phyloP scores from a whole-genome alignment of 805 yeast genomes.

The Saccharomycopsis microspora region DNA sequence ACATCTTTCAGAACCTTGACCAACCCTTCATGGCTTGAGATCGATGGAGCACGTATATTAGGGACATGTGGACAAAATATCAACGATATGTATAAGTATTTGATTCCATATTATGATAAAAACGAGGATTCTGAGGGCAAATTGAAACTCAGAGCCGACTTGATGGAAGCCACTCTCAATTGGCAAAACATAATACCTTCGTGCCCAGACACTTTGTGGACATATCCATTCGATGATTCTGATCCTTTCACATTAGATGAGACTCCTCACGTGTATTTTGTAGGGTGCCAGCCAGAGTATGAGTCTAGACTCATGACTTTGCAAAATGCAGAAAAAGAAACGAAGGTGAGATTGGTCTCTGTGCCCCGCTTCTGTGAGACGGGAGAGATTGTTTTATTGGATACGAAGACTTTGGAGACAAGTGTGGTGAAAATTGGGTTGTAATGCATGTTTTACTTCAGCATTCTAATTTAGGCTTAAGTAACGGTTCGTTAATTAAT shows the following conservation, averaged over 20 bases:
- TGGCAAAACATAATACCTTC: conserved; percentile 93
- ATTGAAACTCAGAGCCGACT: conserved; percentile 30
- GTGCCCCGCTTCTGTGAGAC: conserved; percentile 63
- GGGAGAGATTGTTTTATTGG: conserved; percentile 53
- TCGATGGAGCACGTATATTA: conserved; percentile 44
- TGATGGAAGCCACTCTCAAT: conserved; percentile 54
- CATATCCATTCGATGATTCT: conserved; percentile 64
- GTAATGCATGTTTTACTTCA: not conserved
- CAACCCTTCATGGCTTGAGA: conserved; percentile 67
- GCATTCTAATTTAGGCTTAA: not conserved
- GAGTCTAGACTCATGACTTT: conserved; percentile 33
- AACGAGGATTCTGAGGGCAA: not conserved
- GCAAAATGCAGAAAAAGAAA: conserved; percentile 11
- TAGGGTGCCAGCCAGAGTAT: conserved; percentile 69
- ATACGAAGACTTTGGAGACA: conserved; percentile 44
- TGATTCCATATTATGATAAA: conserved; percentile 28
- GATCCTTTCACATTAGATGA: conserved; percentile 80
- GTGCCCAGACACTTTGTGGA: conserved; percentile 90
- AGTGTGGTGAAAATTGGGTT: conserved; percentile 29
- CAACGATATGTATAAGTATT: conserved; percentile 63
- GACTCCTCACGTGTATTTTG: conserved; percentile 78
- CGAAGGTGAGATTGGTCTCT: conserved; percentile 40
- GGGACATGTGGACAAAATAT: conserved; percentile 83
- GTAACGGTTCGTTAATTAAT: not conserved
- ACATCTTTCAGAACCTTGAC: conserved; percentile 34